A percentile compares a stretch with the other conserved stretches of the same genome.
These are phyloP conservation scores for Boletus huronensis DNA, from an alignment of 768 basidiomycete species.

Conservation along the genomic window DNA sequence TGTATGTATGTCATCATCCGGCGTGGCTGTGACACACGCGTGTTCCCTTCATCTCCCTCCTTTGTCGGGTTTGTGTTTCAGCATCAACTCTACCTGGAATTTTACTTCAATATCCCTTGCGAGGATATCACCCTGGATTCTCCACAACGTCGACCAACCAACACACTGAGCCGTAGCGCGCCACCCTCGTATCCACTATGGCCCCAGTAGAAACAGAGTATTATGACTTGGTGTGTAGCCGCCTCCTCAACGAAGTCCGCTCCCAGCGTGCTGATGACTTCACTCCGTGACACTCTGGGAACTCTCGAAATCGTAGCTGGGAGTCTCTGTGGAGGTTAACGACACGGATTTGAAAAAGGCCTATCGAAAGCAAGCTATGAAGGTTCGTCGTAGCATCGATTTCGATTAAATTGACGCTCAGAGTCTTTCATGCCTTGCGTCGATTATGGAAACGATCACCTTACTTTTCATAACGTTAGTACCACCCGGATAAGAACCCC, in stretches of 20 bases:
- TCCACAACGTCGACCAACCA: not conserved
- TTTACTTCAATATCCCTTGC: not conserved
- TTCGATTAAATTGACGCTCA: not conserved
- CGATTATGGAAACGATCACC: not conserved
- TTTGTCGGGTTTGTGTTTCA: constrained; percentile 7
- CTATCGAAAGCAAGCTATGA: constrained; percentile 92
- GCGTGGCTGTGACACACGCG: constrained; percentile 23
- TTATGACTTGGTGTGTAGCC: constrained; percentile 69
- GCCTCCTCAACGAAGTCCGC: not conserved
- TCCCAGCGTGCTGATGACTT: not conserved
- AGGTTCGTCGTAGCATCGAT: constrained; percentile 45
- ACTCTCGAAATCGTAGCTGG: constrained; percentile 46
- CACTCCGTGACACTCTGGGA: not conserved
- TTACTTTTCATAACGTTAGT: constrained; percentile 44
- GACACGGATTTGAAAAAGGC: constrained; percentile 90
- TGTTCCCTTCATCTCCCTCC: not conserved
- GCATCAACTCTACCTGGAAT: not conserved
- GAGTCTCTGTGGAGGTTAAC: constrained; percentile 65
- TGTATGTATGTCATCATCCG: constrained; percentile 18
- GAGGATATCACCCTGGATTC: constrained; percentile 7
- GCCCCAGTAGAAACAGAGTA: constrained; percentile 89
- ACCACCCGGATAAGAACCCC: constrained; percentile 93
- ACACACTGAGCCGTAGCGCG: not conserved
- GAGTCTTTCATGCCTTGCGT: not conserved
- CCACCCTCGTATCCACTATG: constrained; percentile 40